Evolutionary conservation across 805 yeast species (phyloP), one percentile per base, ranked within the genome.

Genomic region (Pichia paraexigua): DNA sequence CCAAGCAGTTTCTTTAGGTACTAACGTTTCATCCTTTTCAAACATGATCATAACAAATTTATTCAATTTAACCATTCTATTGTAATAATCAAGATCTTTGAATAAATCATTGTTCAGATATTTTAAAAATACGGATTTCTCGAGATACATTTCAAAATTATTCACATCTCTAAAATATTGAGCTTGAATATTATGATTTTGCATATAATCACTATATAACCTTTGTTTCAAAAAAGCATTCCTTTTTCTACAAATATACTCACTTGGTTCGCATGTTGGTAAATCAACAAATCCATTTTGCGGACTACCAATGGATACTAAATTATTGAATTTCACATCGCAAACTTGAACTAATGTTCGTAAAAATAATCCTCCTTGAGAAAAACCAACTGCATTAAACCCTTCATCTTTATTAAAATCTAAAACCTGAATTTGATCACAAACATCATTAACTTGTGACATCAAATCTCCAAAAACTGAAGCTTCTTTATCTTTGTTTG

Each of bases 351-450:
- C 71, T 28, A 83, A 74, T 6, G 83, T 83, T 45, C 95, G 67
- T n/a, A 85, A 67, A 54, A 87, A 81, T n/a, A 87, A 65, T 0
- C 95, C 95, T 41, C 95, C 95, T 62, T 87, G 95, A 0, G 92
- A 85, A 57, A 84, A 82, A 6, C 95, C 95, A 41, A 87, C 73
- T 7, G 83, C 87, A 62, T 85, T 83, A 60, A 85, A 83, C 0
- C 91, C 91, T 9, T 30, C 28, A 11, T 32, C 11, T 9, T 25
- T 30, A 35, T 66, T 51, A 2, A 48, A 50, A 75, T 78, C 0
- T 1, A 77, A 70, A 1, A 57, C 57, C 0, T 62, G 48, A n/a
- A 87, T 61, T 53, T 79, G 78, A 7, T 72, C 72, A 63, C 91
- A 85, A 0, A 77, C 88, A 6, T 55, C 52, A 1, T 73, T 75